A percentile compares a stretch with the other conserved stretches of the same genome.
Evolutionary conservation across 176 grass and related monocot species (phyloP).

Genomic region (Musa acuminata): DNA sequence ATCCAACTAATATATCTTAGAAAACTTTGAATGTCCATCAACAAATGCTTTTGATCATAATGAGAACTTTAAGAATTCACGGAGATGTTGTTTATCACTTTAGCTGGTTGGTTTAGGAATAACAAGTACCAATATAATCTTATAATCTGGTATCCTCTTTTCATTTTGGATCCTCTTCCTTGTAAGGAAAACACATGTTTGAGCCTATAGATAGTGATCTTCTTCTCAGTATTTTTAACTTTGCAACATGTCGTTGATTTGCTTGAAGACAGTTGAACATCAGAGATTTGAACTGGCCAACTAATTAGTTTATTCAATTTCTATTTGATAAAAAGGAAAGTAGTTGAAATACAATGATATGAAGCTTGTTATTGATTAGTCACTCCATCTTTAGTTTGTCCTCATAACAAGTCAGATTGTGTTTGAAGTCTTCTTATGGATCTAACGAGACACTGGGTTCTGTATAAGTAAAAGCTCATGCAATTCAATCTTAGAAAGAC

Average conservation of each 20-base stretch:
- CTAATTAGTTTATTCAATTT: too few relatives aligned
- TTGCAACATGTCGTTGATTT: neutral
- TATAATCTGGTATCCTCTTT: neutral
- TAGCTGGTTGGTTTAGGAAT: neutral
- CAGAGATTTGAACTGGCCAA: too few relatives aligned
- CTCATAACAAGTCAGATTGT: too few relatives aligned
- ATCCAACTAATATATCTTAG: too few relatives aligned
- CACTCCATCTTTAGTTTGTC: neutral
- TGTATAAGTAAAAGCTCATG: neutral
- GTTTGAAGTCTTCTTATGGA: neutral
- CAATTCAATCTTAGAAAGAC: neutral
- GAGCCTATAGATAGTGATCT: neutral
- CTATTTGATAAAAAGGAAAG: neutral
- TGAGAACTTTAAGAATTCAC: neutral
- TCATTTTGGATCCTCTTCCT: neutral
- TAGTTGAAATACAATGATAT: slow-evolving; percentile 2
- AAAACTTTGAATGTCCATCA: too few relatives aligned
- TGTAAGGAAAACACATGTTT: neutral
- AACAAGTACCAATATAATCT: neutral
- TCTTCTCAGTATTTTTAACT: neutral
- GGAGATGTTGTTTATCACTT: neutral
- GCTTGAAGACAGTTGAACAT: neutral
- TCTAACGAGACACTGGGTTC: neutral
- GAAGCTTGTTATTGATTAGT: neutral
- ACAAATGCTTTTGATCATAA: neutral